Conservation (phyloP, 2,329 filamentous ascomycete species). For the Aspergillus pseudoterreus region DNA sequence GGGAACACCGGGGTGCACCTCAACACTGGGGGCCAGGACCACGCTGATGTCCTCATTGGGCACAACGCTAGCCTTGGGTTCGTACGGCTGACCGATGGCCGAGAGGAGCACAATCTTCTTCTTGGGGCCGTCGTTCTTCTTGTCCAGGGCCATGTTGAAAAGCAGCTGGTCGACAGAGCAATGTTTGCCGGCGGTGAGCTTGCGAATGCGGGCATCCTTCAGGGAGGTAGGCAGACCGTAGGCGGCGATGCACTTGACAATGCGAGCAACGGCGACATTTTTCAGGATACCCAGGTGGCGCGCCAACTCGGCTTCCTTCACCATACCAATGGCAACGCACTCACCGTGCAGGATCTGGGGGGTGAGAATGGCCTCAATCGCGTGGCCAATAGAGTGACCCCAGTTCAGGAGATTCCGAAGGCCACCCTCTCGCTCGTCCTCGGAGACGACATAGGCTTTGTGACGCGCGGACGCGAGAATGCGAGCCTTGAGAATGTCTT, state of each 20-base stretch:
- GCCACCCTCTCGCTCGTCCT: conserved; percentile 90
- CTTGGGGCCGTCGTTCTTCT: conserved; percentile 93
- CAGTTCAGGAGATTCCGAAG: conserved; percentile 94
- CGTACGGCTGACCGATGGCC: conserved; percentile 81
- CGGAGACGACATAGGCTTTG: conserved; percentile 91
- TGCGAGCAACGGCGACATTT: conserved; percentile 80
- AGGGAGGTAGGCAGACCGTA: conserved; percentile 86
- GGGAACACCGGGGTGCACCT: conserved; percentile 69
- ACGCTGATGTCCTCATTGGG: conserved; percentile 78
- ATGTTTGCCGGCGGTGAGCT: conserved; percentile 77
- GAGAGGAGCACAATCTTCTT: conserved; percentile 95
- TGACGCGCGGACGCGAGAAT: conserved; percentile 87
- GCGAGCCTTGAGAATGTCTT: conserved; percentile 67
- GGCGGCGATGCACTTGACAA: conserved; percentile 90
- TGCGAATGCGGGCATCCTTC: conserved; percentile 75
- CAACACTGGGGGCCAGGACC: conserved; percentile 74
- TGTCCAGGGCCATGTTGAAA: conserved; percentile 94
- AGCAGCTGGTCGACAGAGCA: conserved; percentile 84
- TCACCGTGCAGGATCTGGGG: conserved; percentile 95
- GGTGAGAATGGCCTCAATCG: conserved; percentile 90
- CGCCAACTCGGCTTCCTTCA: conserved; percentile 92
- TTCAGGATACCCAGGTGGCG: conserved; percentile 82
- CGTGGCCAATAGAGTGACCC: conserved; percentile 96
- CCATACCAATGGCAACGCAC: conserved; percentile 95
- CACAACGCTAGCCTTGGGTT: conserved; percentile 85